These are phyloP conservation scores for Megacollybia marginata DNA, from an alignment of 768 basidiomycete genomes.

Conservation along the genomic window DNA sequence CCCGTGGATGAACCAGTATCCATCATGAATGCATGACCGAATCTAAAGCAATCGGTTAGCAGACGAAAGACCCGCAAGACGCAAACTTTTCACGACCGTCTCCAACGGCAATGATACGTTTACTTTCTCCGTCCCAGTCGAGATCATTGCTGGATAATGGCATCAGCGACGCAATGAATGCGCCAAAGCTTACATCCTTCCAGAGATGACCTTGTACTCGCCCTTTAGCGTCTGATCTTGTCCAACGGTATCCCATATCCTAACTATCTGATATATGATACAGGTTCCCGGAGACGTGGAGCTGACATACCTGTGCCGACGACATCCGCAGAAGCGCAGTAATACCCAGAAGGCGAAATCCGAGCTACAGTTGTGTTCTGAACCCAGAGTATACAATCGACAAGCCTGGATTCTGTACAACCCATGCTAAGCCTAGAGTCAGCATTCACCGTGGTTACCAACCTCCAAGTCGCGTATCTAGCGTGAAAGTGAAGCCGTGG, in stretches of 20 bases:
- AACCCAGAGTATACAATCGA: too few relatives aligned
- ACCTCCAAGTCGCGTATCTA: constrained; percentile 85
- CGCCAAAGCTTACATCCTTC: constrained; percentile 50
- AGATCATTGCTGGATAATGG: constrained; percentile 48
- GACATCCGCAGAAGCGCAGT: too few relatives aligned
- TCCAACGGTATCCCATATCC: too few relatives aligned
- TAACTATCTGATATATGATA: constrained; percentile 37
- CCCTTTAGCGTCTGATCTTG: too few relatives aligned
- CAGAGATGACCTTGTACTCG: constrained; percentile 62
- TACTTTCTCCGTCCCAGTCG: too few relatives aligned
- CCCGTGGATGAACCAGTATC: constrained; percentile 82
- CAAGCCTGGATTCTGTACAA: constrained; percentile 54
- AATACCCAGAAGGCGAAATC: constrained; percentile 91
- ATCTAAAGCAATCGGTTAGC: too few relatives aligned
- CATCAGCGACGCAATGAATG: background rate
- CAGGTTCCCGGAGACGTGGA: background rate
- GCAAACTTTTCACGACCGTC: too few relatives aligned
- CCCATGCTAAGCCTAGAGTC: too few relatives aligned
- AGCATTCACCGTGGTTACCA: constrained; percentile 12
- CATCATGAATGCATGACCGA: constrained; percentile 78
- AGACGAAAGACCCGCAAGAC: too few relatives aligned
- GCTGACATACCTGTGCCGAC: too few relatives aligned
- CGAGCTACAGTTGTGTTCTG: constrained; percentile 85
- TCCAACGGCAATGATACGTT: too few relatives aligned
- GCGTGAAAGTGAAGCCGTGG: background rate